Conservation (phyloP, 2,329 filamentous ascomycete genomes). For the Orbilia quercus region DNA sequence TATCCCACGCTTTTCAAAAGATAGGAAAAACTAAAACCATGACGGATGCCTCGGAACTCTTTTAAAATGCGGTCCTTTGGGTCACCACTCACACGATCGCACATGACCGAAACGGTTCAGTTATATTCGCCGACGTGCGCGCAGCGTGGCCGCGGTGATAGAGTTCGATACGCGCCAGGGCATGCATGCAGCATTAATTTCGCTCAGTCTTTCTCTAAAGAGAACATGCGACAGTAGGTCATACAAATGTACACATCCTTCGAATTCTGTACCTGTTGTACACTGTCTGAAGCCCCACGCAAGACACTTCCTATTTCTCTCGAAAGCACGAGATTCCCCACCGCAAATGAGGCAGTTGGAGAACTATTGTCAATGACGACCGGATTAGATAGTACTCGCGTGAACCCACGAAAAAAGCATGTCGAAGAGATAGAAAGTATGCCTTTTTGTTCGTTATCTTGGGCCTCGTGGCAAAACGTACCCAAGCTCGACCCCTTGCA, state of each 20-base stretch:
- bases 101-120: slow-evolving; percentile 44
- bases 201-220: slow-evolving; percentile 48
- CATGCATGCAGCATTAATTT: slow-evolving; percentile 48
- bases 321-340: slow-evolving; percentile 15
- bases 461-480: slow-evolving; percentile 42
- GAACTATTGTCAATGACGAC: background rate
- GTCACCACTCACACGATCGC: slow-evolving; percentile 27
- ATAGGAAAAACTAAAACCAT: slow-evolving; percentile 1
- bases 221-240: slow-evolving; percentile 39
- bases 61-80: slow-evolving; percentile 15
- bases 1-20: slow-evolving; percentile 29
- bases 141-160: slow-evolving; percentile 26
- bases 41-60: slow-evolving; percentile 18
- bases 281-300: slow-evolving; percentile 4
- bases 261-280: too few species aligned
- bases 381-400: too few species aligned
- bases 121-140: slow-evolving; percentile 53
- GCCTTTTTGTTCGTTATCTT: background rate
- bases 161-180: slow-evolving; percentile 43
- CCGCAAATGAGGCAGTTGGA: slow-evolving; percentile 46
- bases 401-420: slow-evolving; percentile 22
- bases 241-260: slow-evolving; percentile 7
- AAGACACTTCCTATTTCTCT: slow-evolving; percentile 39
- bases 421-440: slow-evolving; percentile 21
- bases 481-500: slow-evolving; percentile 35